These are phyloP conservation scores for Trypanosoma avium DNA, from an alignment of 208 protist genomes.

Conservation along the genomic window DNA sequence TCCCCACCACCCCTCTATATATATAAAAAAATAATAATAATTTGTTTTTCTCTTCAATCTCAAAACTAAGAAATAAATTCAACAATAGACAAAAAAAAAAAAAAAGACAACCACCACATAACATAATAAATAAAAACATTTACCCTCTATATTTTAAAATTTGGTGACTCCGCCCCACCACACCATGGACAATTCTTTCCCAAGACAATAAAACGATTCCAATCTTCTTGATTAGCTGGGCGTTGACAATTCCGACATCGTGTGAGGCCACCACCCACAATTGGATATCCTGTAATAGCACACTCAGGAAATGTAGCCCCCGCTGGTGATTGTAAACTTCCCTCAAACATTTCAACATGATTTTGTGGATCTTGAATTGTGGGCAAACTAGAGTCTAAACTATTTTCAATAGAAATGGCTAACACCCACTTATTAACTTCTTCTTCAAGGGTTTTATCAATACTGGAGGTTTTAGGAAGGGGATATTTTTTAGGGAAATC, in stretches of 20 bases:
- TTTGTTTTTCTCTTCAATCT: not conserved
- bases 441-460: constrained; percentile 55
- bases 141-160: constrained; percentile 55
- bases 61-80: constrained; percentile 6
- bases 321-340: constrained; percentile 64
- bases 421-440: constrained; percentile 93
- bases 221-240: constrained; percentile 87
- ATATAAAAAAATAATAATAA: no score
- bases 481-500: constrained; percentile 89
- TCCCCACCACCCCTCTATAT: not conserved
- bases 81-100: constrained; percentile 15
- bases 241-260: constrained; percentile 77
- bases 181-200: constrained; percentile 92
- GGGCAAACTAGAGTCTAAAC: constrained; percentile 53
- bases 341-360: constrained; percentile 81
- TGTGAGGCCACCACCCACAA: constrained; percentile 65
- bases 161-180: constrained; percentile 40
- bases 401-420: constrained; percentile 86
- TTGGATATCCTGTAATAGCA: constrained; percentile 89
- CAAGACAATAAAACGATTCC: constrained; percentile 86
- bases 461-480: constrained; percentile 57
- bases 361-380: constrained; percentile 65
- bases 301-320: constrained; percentile 80
- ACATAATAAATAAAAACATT: not conserved
- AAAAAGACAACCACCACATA: constrained; percentile 1